Evolutionary conservation across 306 rosid species (phyloP), one percentile per base, ranked within the genome.

Genomic region (Trichosanthes cucumerina): DNA sequence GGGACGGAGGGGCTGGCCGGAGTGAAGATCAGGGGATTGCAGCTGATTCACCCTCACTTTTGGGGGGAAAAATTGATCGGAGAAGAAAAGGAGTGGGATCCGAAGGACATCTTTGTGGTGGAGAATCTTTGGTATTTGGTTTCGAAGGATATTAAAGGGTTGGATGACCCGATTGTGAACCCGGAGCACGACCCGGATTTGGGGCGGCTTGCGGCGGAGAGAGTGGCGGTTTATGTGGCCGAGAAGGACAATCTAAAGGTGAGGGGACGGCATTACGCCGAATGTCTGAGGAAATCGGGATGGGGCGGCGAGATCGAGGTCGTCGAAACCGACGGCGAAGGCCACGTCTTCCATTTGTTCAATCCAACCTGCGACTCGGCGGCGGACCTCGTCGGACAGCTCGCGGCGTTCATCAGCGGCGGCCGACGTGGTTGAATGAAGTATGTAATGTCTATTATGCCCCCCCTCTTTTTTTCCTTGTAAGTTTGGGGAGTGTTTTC

Each of bases 31-130:
- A 76, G 79, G 38, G 98, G 94, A 62, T 24, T 82, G 57, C 84
- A 21, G 14, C 49, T 88, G 68, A 82, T 88, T n/a, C 98, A 91
- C 84, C 95, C 93, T 0, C 88, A 84, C 43, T 90, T 93, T 49
- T 87, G 87, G 92, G 96, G 92, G 1, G 80, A 4, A 47, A 90
- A 92, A 9, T 82, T 69, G 43, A 46, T 87, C 4, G 91, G 83
- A 9, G 59, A 59, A 0, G 97, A 90, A 78, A 10, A 28, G 18
- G 19, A 56, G 28, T 39, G 44, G 15, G 79, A 46, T 33, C 4
- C 49, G 3, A 86, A 85, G 21, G 1, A 3, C 0, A 50, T 75
- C 1, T 68, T 7, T 0, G 79, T 28, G 80, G 33, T 66, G 2
- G 84, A 80, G 13, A 4, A 34, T 0, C 54, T 93, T 18, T 93